Conservation (phyloP, 108 stramenopile species). For the Pseudonitzschia delicatissima region DNA sequence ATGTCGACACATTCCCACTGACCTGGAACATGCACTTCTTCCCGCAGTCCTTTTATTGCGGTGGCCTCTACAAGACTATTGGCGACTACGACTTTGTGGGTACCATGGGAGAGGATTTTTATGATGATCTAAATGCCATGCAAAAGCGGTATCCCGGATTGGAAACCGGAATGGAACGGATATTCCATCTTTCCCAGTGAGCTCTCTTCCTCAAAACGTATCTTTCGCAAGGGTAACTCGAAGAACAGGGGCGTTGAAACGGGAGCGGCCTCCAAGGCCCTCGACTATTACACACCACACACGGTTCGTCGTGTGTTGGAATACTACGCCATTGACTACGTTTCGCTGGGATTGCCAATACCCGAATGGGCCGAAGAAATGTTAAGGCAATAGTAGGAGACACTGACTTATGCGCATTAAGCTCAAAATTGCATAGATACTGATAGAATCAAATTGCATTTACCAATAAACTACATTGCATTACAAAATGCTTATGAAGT, state of each 20-base stretch:
- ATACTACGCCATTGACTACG: conserved; percentile 62
- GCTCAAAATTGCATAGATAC: too few species aligned
- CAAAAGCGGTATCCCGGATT: conserved; percentile 8
- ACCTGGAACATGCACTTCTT: conserved; percentile 71
- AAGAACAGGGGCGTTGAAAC: conserved; percentile 24
- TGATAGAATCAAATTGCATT: too few species aligned
- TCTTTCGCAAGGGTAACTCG: neutral
- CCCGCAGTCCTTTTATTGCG: conserved; percentile 52
- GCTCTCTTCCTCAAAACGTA: too few species aligned
- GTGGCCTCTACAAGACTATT: conserved; percentile 47
- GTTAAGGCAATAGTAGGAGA: conserved; percentile 21
- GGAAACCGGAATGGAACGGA: conserved; percentile 13
- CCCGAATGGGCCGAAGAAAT: conserved; percentile 62
- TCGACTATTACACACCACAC: conserved; percentile 49
- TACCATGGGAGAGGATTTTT: conserved; percentile 45
- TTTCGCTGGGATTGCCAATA: conserved; percentile 38
- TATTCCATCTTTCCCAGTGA: conserved; percentile 42
- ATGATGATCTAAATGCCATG: conserved; percentile 34
- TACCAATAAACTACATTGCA: too few species aligned
- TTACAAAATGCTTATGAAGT: too few species aligned
- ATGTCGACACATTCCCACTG: conserved; percentile 56
- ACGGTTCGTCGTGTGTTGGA: conserved; percentile 51
- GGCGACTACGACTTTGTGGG: conserved; percentile 50
- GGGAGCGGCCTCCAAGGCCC: conserved; percentile 24
- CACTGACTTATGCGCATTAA: too few species aligned